Base-by-base conservation (phyloP, 1,139 yeast species). In the Pichia norvegensis region DNA sequence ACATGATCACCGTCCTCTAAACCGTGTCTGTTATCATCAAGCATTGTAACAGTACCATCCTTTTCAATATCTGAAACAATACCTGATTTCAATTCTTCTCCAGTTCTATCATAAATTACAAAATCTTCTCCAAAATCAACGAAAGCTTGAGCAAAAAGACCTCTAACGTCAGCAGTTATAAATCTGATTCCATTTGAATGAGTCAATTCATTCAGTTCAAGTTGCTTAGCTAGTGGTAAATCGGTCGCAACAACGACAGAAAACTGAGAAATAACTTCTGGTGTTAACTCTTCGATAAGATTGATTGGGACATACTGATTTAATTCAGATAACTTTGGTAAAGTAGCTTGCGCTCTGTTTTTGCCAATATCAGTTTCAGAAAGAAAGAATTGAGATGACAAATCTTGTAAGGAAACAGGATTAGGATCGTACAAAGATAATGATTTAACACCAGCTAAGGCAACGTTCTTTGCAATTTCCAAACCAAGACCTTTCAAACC, bases 381-480 rank as follows among this genome's bases (percentile, higher is more conserved):
- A 45, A 94, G 72, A 66, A 90, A 92, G 70, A 88, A 92, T 64
- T 92, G 98, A 13, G 95, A 73, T 1, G 96, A 85, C 51, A 94
- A 73, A 63, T 92, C 98, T 45, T 69, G 73, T 43, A 87, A 57
- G 50, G 72, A 66, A 19, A 85, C 83, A 0, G 79, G 76, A 16
- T 69, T 72, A 17, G 96, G 95, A 62, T 92, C 99, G 62, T 82
- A 85, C 39, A 92, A 67, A n/a, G 94, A 74, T 57, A 92, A 71
- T 17, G 95, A 83, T 68, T 92, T 94, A 57, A 92, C 98, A 56
- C 99, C 99, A 3, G 98, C 98, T 46, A 92, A 74, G 0, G 96
- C 95, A 47, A 92, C 87, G 66, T 92, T 92, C 67, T 92, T 94
- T 36, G 98, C 97, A 51, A 92, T 88, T 66, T 92, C 99, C 41